Percentiles rank a stretch among this genome's conserved stretches.
These are phyloP conservation scores for Pyrenopolyporus hunteri DNA, from an alignment of 495 filamentous ascomycete genomes.

Conservation along the genomic window DNA sequence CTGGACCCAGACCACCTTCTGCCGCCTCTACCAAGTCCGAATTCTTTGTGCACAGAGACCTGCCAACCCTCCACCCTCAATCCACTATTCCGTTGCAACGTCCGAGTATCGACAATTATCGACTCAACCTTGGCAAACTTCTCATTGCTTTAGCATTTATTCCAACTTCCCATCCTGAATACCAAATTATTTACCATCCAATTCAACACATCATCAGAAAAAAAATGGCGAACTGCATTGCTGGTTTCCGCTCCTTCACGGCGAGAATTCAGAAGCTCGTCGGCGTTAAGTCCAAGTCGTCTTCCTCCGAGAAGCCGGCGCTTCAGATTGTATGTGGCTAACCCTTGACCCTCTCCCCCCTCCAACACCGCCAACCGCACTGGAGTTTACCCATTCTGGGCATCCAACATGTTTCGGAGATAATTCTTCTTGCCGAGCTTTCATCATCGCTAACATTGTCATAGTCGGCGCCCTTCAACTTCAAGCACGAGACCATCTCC, in stretches of 20 bases:
- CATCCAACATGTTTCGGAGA: background rate
- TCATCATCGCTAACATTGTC: constrained; percentile 28
- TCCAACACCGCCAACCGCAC: background rate
- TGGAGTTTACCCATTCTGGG: constrained; percentile 2
- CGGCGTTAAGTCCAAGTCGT: constrained; percentile 28
- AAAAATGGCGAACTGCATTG: constrained; percentile 32
- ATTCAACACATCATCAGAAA: background rate
- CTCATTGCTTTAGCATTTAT: background rate
- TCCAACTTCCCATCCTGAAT: background rate
- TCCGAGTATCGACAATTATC: too few species aligned
- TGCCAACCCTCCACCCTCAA: background rate
- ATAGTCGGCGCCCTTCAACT: constrained; percentile 55
- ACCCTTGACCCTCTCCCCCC: background rate
- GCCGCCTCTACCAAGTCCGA: background rate
- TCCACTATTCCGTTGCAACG: background rate
- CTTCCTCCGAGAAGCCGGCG: constrained; percentile 28
- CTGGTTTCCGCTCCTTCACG: constrained; percentile 24
- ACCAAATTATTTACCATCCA: background rate
- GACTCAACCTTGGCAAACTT: too few species aligned
- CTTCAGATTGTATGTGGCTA: constrained; percentile 40
- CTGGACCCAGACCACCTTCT: too few species aligned
- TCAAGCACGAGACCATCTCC: constrained; percentile 47
- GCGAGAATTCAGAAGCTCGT: constrained; percentile 33
- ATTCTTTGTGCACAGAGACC: background rate
- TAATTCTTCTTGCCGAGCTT: background rate